Conservation (phyloP, 2,329 filamentous ascomycete species). For the Onygena corvina region DNA sequence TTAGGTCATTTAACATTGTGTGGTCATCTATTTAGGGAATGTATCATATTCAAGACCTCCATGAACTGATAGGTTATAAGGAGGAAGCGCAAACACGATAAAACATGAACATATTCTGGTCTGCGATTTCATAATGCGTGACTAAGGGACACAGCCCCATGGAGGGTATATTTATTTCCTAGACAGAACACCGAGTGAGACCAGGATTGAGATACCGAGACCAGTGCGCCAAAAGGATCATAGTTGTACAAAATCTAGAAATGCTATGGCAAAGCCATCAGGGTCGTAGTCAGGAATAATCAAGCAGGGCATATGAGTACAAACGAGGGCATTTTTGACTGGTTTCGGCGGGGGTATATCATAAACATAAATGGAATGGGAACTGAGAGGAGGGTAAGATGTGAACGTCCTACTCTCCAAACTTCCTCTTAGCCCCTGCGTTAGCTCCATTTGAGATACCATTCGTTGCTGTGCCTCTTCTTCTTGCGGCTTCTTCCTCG, state of each 20-base stretch:
- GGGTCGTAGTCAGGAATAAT: too few relatives aligned
- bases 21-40: not conserved
- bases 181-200: not conserved
- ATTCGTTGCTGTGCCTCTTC: constrained; percentile 18
- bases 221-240: not conserved
- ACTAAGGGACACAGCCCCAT: too few relatives aligned
- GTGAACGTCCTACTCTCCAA: constrained; percentile 24
- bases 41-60: too few relatives aligned
- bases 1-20: not conserved
- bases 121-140: too few relatives aligned
- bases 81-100: too few relatives aligned
- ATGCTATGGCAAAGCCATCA: not conserved
- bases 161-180: not conserved
- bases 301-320: not conserved
- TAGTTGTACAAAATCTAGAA: constrained; percentile 3
- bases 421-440: constrained; percentile 33
- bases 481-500: constrained; percentile 16
- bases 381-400: not conserved
- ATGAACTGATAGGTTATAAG: too few relatives aligned
- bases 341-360: too few relatives aligned
- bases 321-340: not conserved
- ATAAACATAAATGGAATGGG: too few relatives aligned
- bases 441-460: constrained; percentile 21
- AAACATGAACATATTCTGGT: too few relatives aligned
- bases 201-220: not conserved